Percentiles rank a stretch among this genome's conserved stretches.
Evolutionary conservation across 1,284 basidiomycete species (phyloP).

Genomic region (Cystobasidium slooffiae): DNA sequence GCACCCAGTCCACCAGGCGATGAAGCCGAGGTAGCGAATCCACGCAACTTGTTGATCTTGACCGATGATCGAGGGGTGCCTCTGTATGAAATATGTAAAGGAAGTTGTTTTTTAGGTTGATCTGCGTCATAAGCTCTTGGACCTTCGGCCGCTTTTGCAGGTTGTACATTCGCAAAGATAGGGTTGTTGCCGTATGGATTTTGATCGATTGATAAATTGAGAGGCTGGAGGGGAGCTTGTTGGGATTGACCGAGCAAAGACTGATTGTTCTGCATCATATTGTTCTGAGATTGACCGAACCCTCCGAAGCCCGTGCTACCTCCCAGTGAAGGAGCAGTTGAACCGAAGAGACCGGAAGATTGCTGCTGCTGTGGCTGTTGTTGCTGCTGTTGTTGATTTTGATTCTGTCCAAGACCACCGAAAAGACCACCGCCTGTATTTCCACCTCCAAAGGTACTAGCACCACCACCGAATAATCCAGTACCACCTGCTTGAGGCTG

Average conservation of each 20-base stretch:
- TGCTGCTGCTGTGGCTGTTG: conserved; percentile 56
- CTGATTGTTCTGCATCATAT: conserved; percentile 49
- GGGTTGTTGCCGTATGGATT: conserved; percentile 81
- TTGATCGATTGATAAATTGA: conserved; percentile 62
- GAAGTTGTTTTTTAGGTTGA: conserved; percentile 59
- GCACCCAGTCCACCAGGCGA: conserved; percentile 25
- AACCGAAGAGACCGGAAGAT: conserved; percentile 60
- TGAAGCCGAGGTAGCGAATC: conserved; percentile 58
- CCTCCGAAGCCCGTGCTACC: conserved; percentile 29
- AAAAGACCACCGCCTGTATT: conserved; percentile 43
- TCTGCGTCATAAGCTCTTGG: conserved; percentile 53
- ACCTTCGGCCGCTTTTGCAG: conserved; percentile 55
- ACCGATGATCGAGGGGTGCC: conserved; percentile 56
- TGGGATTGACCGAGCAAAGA: conserved; percentile 49
- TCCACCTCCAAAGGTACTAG: conserved; percentile 7
- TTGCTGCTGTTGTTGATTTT: conserved; percentile 34
- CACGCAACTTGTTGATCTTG: conserved; percentile 59
- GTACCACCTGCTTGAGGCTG: conserved; percentile 20
- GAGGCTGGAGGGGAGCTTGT: conserved; percentile 44
- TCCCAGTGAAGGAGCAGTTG: conserved; percentile 23
- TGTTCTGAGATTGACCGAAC: conserved; percentile 58
- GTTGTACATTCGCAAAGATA: conserved; percentile 58
- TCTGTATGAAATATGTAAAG: conserved; percentile 57
- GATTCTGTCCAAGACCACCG: conserved; percentile 33
- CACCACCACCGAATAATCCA: conserved; percentile 34